A percentile compares a stretch with the other conserved stretches of the same genome.
Evolutionary conservation across 1,284 basidiomycete genomes (phyloP).

Genomic region (Abortiporus biennis): DNA sequence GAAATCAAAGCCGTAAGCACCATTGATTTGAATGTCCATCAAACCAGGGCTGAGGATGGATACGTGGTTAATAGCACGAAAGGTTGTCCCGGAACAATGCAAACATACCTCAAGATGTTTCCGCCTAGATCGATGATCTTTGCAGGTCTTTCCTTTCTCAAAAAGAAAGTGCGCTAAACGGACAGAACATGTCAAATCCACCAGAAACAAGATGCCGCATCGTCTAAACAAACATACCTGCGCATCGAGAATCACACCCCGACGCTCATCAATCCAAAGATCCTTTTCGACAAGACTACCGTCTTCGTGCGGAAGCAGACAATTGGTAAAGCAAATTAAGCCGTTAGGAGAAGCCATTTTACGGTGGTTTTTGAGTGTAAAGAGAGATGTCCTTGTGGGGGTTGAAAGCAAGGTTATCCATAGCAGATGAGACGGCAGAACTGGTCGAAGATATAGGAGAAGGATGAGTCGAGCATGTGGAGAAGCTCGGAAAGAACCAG

Average conservation of each 20-base stretch:
- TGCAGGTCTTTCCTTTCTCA: constrained; percentile 53
- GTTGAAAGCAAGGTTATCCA: no score
- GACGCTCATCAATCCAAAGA: constrained; percentile 70
- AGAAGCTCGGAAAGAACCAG: no score
- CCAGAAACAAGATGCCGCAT: no score
- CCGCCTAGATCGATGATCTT: constrained; percentile 61
- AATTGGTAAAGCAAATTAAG: constrained; percentile 82
- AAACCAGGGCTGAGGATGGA: constrained; percentile 51
- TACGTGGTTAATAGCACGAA: not conserved
- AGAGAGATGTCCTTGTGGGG: not conserved
- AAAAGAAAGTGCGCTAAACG: constrained; percentile 60
- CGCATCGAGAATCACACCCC: constrained; percentile 66
- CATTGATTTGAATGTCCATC: constrained; percentile 81
- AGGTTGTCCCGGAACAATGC: no score
- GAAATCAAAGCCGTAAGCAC: constrained; percentile 88
- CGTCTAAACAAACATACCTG: constrained; percentile 40
- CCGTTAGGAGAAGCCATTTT: constrained; percentile 44
- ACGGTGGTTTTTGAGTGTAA: not conserved
- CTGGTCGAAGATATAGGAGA: not conserved
- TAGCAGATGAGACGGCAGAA: constrained; percentile 1
- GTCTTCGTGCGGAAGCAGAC: constrained; percentile 69
- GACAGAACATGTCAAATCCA: not conserved
- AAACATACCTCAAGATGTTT: constrained; percentile 60
- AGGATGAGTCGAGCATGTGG: constrained; percentile 1
- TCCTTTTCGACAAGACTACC: constrained; percentile 65